Percentiles rank a stretch among this genome's conserved stretches.
These are phyloP conservation scores for Colletotrichum brevisporum DNA, from an alignment of 2,329 filamentous ascomycete genomes.

Conservation along the genomic window DNA sequence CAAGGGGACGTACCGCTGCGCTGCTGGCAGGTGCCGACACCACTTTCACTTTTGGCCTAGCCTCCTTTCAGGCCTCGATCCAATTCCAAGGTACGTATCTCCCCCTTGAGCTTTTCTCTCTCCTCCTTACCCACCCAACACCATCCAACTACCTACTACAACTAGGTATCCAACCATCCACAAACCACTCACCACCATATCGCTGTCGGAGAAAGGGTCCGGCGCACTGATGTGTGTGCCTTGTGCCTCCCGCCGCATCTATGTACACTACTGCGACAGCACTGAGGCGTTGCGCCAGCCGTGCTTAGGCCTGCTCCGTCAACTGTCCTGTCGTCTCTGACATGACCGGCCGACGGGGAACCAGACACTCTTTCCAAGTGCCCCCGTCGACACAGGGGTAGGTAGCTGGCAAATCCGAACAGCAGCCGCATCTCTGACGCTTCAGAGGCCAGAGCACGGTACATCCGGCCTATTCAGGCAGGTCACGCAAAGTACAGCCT, in stretches of 20 bases:
- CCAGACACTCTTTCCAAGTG: too few relatives aligned
- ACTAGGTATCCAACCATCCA: too few relatives aligned
- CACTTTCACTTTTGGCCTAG: slow-evolving; percentile 1
- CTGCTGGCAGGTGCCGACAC: background rate
- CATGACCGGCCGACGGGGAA: background rate
- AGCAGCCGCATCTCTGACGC: slow-evolving; percentile 13
- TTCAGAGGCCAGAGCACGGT: slow-evolving; percentile 11
- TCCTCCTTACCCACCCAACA: too few relatives aligned
- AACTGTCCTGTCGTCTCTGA: background rate
- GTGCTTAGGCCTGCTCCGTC: slow-evolving; percentile 6
- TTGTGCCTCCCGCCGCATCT: background rate
- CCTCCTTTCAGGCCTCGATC: background rate
- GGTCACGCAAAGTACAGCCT: background rate
- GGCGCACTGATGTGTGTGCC: slow-evolving; percentile 11
- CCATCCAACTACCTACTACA: too few relatives aligned
- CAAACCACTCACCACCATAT: background rate
- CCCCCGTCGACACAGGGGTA: background rate
- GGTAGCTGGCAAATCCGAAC: slow-evolving; percentile 17
- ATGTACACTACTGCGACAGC: slow-evolving; percentile 15
- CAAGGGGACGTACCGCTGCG: background rate
- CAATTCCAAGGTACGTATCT: too few relatives aligned
- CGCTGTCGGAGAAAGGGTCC: slow-evolving; percentile 8
- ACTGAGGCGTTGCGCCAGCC: slow-evolving; percentile 18
- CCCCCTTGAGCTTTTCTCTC: too few relatives aligned
- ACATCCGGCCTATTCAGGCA: background rate